Evolutionary conservation across 2,329 filamentous ascomycete species (phyloP).

Genomic region (Colletotrichum sublineola): DNA sequence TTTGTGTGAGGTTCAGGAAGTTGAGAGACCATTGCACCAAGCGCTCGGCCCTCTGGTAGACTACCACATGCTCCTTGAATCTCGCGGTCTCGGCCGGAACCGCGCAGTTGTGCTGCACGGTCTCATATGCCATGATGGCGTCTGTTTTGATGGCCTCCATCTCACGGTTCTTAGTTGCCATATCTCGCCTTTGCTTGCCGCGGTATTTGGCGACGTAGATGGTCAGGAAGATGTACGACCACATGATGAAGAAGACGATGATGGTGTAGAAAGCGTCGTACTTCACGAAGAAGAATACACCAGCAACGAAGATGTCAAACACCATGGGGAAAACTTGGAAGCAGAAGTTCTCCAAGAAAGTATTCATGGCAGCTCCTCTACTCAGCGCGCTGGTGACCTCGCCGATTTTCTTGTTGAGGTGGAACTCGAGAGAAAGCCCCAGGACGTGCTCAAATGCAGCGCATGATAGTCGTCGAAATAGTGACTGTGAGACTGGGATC

Average conservation of each 20-base stretch:
- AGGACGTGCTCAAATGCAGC: conserved; percentile 64
- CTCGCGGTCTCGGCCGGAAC: conserved; percentile 69
- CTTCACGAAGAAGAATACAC: conserved; percentile 59
- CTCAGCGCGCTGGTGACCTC: conserved; percentile 64
- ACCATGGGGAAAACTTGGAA: conserved; percentile 66
- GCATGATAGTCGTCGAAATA: conserved; percentile 58
- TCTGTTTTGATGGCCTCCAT: conserved; percentile 60
- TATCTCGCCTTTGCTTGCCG: conserved; percentile 58
- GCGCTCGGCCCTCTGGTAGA: conserved; percentile 70
- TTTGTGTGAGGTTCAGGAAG: conserved; percentile 72
- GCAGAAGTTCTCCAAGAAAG: conserved; percentile 61
- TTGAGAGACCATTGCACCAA: conserved; percentile 69
- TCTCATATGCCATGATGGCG: conserved; percentile 64
- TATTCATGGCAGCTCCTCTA: conserved; percentile 62
- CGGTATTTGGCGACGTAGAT: conserved; percentile 64
- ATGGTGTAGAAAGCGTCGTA: conserved; percentile 64
- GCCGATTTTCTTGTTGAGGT: conserved; percentile 64
- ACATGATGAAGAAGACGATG: conserved; percentile 62
- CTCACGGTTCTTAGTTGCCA: conserved; percentile 59
- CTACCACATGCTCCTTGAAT: conserved; percentile 67
- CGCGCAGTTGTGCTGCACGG: conserved; percentile 75
- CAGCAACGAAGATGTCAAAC: conserved; percentile 63
- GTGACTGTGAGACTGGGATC: conserved; percentile 61
- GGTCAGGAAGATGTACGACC: conserved; percentile 64
- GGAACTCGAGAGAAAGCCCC: conserved; percentile 63